Base-by-base conservation (phyloP, 257 asterid species). In the Solanum appendiculatum region DNA sequence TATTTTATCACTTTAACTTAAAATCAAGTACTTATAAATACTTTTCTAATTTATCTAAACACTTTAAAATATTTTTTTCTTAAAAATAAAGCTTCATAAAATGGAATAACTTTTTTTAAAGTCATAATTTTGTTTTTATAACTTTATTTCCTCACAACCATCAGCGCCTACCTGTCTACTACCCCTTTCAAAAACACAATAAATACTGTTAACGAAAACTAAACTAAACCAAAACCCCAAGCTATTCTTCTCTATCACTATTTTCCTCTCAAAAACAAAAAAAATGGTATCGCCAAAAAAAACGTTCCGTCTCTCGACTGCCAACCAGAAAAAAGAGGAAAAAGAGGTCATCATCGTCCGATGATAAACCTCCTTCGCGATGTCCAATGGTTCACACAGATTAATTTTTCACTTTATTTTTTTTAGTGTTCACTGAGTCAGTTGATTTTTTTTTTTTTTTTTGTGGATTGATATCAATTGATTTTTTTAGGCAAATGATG, bases 401-500 rank as follows among this genome's bases (percentile, higher is more conserved):
- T 58, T 58, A 9, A 8, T 16, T 37, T 21, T 21, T 20, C 1
- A 69, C 14, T 16, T 18, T 1, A 33, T 33, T 9, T 13, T 15
- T 70, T 70, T 18, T 8, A 29, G 74, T 31, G 27, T 70, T 70
- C 23, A 7, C 3, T 33, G 46, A 18, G 77, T 69, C 70, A 83
- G 66, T 88, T 87, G 69, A 86, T 91, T 82, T 91, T 82, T 88
- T 18, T 46, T 0, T 0, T 16, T 48, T 51, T 20, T 5, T 51
- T 85, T 82, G 58, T 75, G 56, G 16, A 29, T 64, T 27, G 73
- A 14, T 27, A 2, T 66, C 7, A 29, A 20, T 9, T 72, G 20
- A 25, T 14, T 73, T 40, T 51, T 84, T 15, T 18, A 93, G 95
- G 97, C 77, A 84, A 94, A 93, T 90, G 84, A 86, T 91, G 91